Base-by-base conservation (phyloP, 805 yeast genomes). In the Candida tammaniensis region DNA sequence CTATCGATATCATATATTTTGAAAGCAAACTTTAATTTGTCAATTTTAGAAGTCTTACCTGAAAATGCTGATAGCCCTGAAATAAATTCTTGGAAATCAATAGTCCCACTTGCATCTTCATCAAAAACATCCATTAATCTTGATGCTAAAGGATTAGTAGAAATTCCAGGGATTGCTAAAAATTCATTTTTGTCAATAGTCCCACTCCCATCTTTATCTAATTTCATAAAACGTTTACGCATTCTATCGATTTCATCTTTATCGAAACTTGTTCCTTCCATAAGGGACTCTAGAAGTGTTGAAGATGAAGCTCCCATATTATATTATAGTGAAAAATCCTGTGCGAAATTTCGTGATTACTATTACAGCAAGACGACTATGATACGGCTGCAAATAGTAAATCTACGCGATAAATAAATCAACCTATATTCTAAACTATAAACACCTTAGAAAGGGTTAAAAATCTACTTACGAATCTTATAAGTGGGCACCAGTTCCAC, bases 121-220 rank as follows among this genome's bases (percentile, higher is more conserved):
- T 93, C 99, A 59, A 93, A 88, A 13, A 93, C 89, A 47, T 93
- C 97, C 73, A 94, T 84, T 38, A 93, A 77, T 33, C 99, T 71
- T 5, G 80, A 67, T 0, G 97, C 96, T 32, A 93, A 68, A 4
- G 98, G 98, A 51, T 93, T 93, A 17, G 82, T 73, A 4, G 86
- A 77, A 17, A 93, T 87, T 0, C 97, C 96, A 0, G 98, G 98
- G 24, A 93, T 91, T 1, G 87, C 77, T 47, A 91, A 68, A 52
- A 94, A 91, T 59, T 93, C 99, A 25, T 79, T 80, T 48, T 82
- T 84, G 40, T 93, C 97, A 30, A 93, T 84, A 5, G 94, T 80
- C 1, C 98, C 98, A 3, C 88, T 80, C 36, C 87, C 83, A 59
- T 93, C 98, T 42, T 84, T 80, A 59, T 93, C 99, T 34, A 93